Percentiles rank a stretch among this genome's conserved stretches.
These are phyloP conservation scores for Ajuga reptans DNA, from an alignment of 305 asterid species.

Conservation along the genomic window DNA sequence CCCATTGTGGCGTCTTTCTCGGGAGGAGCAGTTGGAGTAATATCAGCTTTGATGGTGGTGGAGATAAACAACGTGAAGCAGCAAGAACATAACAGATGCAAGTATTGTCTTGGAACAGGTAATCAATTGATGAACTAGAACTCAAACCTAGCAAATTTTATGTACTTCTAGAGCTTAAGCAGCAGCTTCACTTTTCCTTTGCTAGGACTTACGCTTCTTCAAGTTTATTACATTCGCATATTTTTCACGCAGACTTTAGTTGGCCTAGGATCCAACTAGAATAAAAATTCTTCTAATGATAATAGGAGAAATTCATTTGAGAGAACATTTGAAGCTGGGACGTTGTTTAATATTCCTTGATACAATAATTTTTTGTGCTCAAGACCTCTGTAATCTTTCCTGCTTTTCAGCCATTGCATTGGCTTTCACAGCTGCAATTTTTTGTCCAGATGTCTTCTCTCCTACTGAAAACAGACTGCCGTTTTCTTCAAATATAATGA, in stretches of 20 bases:
- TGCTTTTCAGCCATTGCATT: not conserved
- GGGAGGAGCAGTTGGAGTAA: conserved; percentile 96
- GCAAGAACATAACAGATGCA: conserved; percentile 96
- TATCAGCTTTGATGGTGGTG: conserved; percentile 92
- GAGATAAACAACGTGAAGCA: conserved; percentile 92
- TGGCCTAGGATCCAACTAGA: not conserved
- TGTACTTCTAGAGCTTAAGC: too few relatives aligned
- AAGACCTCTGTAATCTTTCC: not conserved
- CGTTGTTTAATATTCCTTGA: not conserved
- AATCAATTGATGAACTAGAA: not conserved
- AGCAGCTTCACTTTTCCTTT: not conserved
- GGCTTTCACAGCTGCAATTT: not conserved
- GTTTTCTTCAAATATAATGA: not conserved
- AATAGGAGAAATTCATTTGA: not conserved
- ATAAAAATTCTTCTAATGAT: not conserved
- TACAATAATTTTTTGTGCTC: not conserved
- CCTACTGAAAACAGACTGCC: not conserved
- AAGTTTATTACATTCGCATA: not conserved
- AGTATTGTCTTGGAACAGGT: conserved; percentile 94
- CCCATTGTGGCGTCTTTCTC: conserved; percentile 98
- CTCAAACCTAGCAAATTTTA: too few relatives aligned
- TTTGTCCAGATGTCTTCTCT: not conserved
- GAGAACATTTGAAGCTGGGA: not conserved
- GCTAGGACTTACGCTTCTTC: not conserved
- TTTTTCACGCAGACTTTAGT: not conserved